Conservation (phyloP, 2,329 filamentous ascomycete genomes). For the Phyllosticta ampelicida region DNA sequence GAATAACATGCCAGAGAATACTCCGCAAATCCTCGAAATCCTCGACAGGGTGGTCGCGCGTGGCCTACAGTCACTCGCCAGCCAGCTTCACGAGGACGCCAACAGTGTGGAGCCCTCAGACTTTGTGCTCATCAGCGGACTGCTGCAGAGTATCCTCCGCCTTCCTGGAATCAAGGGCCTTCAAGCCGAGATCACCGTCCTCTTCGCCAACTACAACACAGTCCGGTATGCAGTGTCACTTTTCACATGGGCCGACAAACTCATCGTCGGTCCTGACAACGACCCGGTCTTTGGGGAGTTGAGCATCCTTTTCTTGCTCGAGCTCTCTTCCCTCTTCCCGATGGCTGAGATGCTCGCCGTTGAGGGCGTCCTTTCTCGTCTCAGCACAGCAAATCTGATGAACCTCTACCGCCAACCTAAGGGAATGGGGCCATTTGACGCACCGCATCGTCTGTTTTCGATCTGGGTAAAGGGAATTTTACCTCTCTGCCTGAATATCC, state of each 20-base stretch:
- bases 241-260: slow-evolving; percentile 86
- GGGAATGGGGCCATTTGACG: slow-evolving; percentile 68
- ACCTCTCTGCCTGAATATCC: slow-evolving; percentile 77
- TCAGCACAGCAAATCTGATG: slow-evolving; percentile 69
- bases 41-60: slow-evolving; percentile 67
- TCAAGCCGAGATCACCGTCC: slow-evolving; percentile 34
- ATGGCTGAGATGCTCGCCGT: slow-evolving; percentile 86
- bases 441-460: slow-evolving; percentile 64
- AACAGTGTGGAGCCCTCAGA: slow-evolving; percentile 61
- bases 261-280: slow-evolving; percentile 52
- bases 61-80: slow-evolving; percentile 72
- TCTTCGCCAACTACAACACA: slow-evolving; percentile 52
- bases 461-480: slow-evolving; percentile 87
- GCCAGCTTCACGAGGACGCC: slow-evolving; percentile 68
- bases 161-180: slow-evolving; percentile 65
- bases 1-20: slow-evolving; percentile 17
- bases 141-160: slow-evolving; percentile 73
- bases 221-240: slow-evolving; percentile 74
- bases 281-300: slow-evolving; percentile 92
- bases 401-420: slow-evolving; percentile 60
- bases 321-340: slow-evolving; percentile 68
- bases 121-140: slow-evolving; percentile 74
- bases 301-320: slow-evolving; percentile 77
- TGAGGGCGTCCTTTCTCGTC: slow-evolving; percentile 68
- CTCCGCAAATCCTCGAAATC: slow-evolving; percentile 56